Evolutionary conservation across 345 rosid species (phyloP).

Genomic region (Carallia brachiata): DNA sequence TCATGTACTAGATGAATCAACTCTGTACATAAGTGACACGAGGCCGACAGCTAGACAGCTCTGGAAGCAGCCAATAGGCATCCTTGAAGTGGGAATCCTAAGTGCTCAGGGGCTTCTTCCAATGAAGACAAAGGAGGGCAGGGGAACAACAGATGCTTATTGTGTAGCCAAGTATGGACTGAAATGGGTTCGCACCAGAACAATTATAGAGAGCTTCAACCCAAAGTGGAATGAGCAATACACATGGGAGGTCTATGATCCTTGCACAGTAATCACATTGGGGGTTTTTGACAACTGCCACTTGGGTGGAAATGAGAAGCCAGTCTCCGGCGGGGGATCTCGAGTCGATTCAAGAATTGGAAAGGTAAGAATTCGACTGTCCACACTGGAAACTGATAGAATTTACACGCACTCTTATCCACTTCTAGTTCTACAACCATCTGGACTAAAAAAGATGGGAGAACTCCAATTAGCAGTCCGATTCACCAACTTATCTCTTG

Average conservation of each 20-base stretch:
- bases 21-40: conserved; percentile 29
- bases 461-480: conserved; percentile 35
- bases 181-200: conserved; percentile 36
- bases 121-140: conserved; percentile 26
- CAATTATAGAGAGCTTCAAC: conserved; percentile 27
- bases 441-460: conserved; percentile 36
- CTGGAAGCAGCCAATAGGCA: conserved; percentile 30
- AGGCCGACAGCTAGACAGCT: conserved; percentile 34
- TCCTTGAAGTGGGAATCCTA: conserved; percentile 33
- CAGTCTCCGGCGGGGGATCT: conserved; percentile 13
- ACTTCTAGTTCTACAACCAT: conserved; percentile 32
- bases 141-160: conserved; percentile 27
- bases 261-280: conserved; percentile 34
- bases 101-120: conserved; percentile 35
- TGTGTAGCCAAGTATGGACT: conserved; percentile 35
- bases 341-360: conserved; percentile 26
- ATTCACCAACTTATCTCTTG: conserved; percentile 31
- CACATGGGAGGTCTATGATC: conserved; percentile 39
- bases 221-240: conserved; percentile 40
- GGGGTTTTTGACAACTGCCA: conserved; percentile 37
- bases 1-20: conserved; percentile 35
- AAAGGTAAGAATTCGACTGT: conserved; percentile 31
- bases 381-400: conserved; percentile 31
- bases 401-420: conserved; percentile 33
- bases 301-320: conserved; percentile 20